phyloP scores from a whole-genome alignment of 495 filamentous ascomycete species.

The Penicillium paradoxum region DNA sequence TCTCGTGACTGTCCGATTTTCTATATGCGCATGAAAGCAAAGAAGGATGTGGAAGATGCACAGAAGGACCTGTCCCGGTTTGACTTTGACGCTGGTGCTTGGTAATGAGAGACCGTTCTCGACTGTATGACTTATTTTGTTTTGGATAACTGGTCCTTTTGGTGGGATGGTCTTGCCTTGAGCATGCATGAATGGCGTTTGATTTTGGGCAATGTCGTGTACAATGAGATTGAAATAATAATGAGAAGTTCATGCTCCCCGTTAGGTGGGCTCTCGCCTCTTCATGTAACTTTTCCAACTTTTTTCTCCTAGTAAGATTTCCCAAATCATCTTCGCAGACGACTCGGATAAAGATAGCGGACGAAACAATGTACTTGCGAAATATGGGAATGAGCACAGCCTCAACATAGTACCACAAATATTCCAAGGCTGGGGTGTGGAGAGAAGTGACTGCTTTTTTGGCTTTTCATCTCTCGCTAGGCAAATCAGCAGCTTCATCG shows the following conservation, averaged over 20 bases:
- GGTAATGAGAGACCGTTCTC: constrained; percentile 35
- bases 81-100: constrained; percentile 69
- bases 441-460: no score
- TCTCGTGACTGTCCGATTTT: constrained; percentile 97
- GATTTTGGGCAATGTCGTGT: not conserved
- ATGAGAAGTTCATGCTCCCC: not conserved
- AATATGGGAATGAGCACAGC: no score
- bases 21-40: constrained; percentile 99
- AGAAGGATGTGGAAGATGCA: constrained; percentile 95
- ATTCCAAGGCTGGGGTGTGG: no score
- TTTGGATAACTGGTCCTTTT: not conserved
- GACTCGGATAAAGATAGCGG: no score
- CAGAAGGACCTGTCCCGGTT: constrained; percentile 89
- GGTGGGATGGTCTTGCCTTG: not conserved
- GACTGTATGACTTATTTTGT: constrained; percentile 4
- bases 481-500: no score
- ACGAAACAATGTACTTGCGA: no score
- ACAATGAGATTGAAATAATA: constrained; percentile 6
- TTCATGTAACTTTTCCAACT: constrained; percentile 2
- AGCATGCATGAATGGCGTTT: constrained; percentile 7
- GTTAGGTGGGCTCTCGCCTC: not conserved
- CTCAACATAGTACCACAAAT: no score
- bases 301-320: not conserved
- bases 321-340: no score
- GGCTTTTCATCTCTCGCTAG: no score